Percentiles rank a stretch among this genome's conserved stretches.
Conservation (phyloP, 2,329 filamentous ascomycete genomes). For the Graphilbum sp. region DNA sequence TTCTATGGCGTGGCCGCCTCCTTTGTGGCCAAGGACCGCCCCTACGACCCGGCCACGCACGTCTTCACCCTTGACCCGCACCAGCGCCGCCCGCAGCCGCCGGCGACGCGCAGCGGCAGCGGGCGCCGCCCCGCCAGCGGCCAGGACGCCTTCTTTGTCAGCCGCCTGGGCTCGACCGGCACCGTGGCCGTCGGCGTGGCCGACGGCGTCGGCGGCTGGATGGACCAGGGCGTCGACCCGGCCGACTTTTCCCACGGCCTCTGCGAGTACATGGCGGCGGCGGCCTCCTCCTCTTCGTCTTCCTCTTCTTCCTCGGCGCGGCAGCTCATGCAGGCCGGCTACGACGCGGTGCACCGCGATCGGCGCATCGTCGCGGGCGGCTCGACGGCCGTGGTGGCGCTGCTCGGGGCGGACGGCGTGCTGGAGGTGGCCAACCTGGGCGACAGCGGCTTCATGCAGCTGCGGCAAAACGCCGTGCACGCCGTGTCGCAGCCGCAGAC, state of each 20-base stretch:
- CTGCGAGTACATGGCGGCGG: slow-evolving; percentile 80
- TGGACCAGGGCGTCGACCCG: slow-evolving; percentile 80
- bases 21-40: slow-evolving; percentile 55
- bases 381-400: slow-evolving; percentile 79
- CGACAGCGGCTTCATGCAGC: slow-evolving; percentile 82
- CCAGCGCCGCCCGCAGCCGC: slow-evolving; percentile 33
- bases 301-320: slow-evolving; percentile 28
- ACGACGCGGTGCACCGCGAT: slow-evolving; percentile 66
- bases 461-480: slow-evolving; percentile 74
- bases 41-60: slow-evolving; percentile 51
- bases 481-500: slow-evolving; percentile 74
- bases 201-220: slow-evolving; percentile 92
- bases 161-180: slow-evolving; percentile 54
- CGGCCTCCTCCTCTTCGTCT: slow-evolving; percentile 27
- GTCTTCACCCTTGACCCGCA: slow-evolving; percentile 58
- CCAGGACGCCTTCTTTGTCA: slow-evolving; percentile 92
- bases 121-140: slow-evolving; percentile 63
- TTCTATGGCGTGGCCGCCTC: slow-evolving; percentile 57
- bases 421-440: slow-evolving; percentile 88
- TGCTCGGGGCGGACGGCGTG: slow-evolving; percentile 54
- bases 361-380: slow-evolving; percentile 62
- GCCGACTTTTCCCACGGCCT: slow-evolving; percentile 90
- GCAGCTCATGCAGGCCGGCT: slow-evolving; percentile 65
- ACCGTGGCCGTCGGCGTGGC: slow-evolving; percentile 75
- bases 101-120: slow-evolving; percentile 8